A percentile compares a stretch with the other conserved stretches of the same genome.
Evolutionary conservation across 2,329 filamentous ascomycete species (phyloP).

Genomic region (Botrytis pseudocinerea): DNA sequence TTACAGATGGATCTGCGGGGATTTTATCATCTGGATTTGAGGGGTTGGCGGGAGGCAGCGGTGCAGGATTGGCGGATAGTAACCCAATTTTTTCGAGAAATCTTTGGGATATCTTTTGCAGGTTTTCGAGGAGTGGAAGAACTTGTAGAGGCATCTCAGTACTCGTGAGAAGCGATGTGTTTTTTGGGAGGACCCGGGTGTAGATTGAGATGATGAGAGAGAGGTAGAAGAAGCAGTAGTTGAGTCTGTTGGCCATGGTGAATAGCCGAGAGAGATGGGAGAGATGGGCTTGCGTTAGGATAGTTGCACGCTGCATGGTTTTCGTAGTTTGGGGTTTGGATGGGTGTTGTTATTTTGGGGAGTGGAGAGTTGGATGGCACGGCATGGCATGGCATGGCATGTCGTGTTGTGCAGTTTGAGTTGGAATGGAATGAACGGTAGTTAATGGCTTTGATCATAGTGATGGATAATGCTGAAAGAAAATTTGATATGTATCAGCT

Average conservation of each 20-base stretch:
- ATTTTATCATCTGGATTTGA: too few relatives aligned
- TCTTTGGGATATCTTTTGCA: neutral
- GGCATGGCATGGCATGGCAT: neutral
- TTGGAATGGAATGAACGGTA: too few relatives aligned
- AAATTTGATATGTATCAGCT: neutral
- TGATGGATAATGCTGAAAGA: neutral
- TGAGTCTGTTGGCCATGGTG: neutral
- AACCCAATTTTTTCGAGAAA: neutral
- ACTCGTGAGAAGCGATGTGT: neutral
- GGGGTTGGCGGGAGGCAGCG: too few relatives aligned
- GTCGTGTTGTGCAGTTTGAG: neutral
- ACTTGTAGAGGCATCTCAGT: neutral
- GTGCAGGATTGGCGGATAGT: neutral
- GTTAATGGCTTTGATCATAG: neutral
- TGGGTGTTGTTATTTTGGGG: neutral
- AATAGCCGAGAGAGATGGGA: neutral
- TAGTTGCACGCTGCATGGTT: neutral
- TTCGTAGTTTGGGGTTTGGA: neutral
- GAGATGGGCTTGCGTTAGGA: neutral
- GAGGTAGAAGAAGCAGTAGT: neutral
- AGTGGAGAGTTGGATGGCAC: neutral
- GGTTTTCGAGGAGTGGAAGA: neutral
- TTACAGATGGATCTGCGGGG: neutral
- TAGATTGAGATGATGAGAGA: neutral
- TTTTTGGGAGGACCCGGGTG: neutral